Evolutionary conservation across 139 green algal species (phyloP), one percentile per base, ranked within the genome.

Genomic region (Tetradesmus obliquus): DNA sequence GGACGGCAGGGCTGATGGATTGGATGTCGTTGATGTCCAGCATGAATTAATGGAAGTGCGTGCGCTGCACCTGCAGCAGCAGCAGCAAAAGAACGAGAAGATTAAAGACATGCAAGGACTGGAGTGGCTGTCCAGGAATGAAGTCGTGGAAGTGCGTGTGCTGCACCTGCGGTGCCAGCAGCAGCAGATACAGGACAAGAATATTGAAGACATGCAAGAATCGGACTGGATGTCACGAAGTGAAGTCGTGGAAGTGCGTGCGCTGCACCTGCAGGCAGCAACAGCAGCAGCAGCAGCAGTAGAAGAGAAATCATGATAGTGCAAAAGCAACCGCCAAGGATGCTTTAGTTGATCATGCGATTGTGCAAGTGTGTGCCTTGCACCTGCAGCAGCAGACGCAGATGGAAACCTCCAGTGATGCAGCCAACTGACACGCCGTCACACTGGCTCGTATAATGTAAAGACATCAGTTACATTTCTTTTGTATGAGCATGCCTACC

Each of bases 21-120:
- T 9, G 57, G 9, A 66, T 66, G 74, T 45, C 74, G n/a, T 82
- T n/a, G 5, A 82, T 19, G 19, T 98, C 96, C 81, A 99, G 93
- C 98, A 99, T 99, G 95, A 99, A 99, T 91, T 99, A 97, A 85
- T 99, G 98, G 94, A 99, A 99, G 93, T 99, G 98, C 1, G 94
- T 97, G 54, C 98, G 95, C 81, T 92, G 82, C 20, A 97, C 91
- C 97, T 97, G 94, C 83, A 74, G n/a, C 8, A 74, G 22, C 74
- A 54, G 19, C 32, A 83, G 76, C 24, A 51, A 15, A 12, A 55
- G 76, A 4, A 83, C 9, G 1, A 82, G 12, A 9, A 82, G 74
- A 13, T 24, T 51, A 81, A 8, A 82, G 12, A 82, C 74, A 82
- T 45, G 32, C 32, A 45, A 45, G 32, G 32, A 45, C 8, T 82